Percentiles rank a stretch among this genome's conserved stretches.
Conservation (phyloP, 2,329 filamentous ascomycete species). For the Ascocoryne sarcoides region DNA sequence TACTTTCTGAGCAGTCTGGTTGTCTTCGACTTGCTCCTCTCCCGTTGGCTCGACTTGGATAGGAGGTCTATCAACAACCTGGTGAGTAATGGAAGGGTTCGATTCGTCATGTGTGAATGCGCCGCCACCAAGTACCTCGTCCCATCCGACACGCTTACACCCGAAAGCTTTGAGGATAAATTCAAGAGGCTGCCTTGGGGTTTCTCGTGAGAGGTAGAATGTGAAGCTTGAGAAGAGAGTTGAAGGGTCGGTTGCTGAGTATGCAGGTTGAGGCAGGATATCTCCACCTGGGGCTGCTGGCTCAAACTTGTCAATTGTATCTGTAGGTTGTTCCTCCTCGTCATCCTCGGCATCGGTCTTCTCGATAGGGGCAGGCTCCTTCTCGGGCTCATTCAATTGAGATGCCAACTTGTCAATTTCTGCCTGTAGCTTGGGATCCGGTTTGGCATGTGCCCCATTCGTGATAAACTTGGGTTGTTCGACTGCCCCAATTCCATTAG, state of each 20-base stretch:
- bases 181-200: slow-evolving; percentile 80
- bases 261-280: slow-evolving; percentile 68
- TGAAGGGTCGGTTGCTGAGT: slow-evolving; percentile 56
- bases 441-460: slow-evolving; percentile 41
- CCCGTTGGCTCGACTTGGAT: slow-evolving; percentile 48
- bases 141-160: slow-evolving; percentile 94
- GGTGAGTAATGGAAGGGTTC: slow-evolving; percentile 86
- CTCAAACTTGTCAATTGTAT: slow-evolving; percentile 85
- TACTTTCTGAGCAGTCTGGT: slow-evolving; percentile 52
- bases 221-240: slow-evolving; percentile 83
- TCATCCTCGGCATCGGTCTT: slow-evolving; percentile 32
- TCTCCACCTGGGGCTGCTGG: slow-evolving; percentile 78
- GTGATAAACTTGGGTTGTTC: slow-evolving; percentile 44
- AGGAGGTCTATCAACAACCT: slow-evolving; percentile 85
- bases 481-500: slow-evolving; percentile 50
- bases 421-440: slow-evolving; percentile 54
- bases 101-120: slow-evolving; percentile 85
- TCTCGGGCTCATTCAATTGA: slow-evolving; percentile 51
- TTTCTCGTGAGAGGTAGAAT: slow-evolving; percentile 89
- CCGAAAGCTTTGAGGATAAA: slow-evolving; percentile 91
- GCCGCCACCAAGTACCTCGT: slow-evolving; percentile 79
- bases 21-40: slow-evolving; percentile 46
- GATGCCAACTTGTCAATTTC: slow-evolving; percentile 61
- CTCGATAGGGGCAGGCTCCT: slow-evolving; percentile 32
- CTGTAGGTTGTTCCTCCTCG: slow-evolving; percentile 41